phyloP scores from a whole-genome alignment of 805 yeast genomes.

The Barnettozyma siamensis region DNA sequence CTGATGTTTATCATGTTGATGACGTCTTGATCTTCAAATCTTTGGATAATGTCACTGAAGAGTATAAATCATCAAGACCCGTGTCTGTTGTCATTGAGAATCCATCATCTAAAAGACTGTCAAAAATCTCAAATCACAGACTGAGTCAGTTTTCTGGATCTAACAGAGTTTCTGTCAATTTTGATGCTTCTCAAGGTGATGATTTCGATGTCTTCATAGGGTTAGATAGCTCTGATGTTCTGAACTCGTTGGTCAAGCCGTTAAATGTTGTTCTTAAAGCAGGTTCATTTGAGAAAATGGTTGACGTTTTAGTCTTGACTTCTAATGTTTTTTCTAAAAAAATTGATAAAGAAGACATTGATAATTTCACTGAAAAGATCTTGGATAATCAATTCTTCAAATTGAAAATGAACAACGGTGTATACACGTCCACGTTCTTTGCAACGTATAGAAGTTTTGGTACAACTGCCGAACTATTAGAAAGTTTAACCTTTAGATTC shows the following conservation, averaged over 20 bases:
- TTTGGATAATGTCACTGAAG: slow-evolving; percentile 28
- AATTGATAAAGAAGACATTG: slow-evolving; percentile 39
- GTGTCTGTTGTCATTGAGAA: slow-evolving; percentile 44
- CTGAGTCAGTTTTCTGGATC: slow-evolving; percentile 14
- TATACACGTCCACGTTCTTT: slow-evolving; percentile 61
- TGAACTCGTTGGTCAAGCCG: slow-evolving; percentile 25
- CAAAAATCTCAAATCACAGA: slow-evolving; percentile 30
- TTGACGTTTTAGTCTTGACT: slow-evolving; percentile 75
- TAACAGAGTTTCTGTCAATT: slow-evolving; percentile 20
- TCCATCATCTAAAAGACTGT: slow-evolving; percentile 35
- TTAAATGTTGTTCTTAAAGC: slow-evolving; percentile 50
- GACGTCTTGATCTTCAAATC: slow-evolving; percentile 58
- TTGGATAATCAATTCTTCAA: slow-evolving; percentile 37
- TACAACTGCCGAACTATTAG: slow-evolving; percentile 47
- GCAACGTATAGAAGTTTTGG: slow-evolving; percentile 66
- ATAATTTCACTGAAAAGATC: slow-evolving; percentile 31
- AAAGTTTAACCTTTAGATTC: slow-evolving; percentile 49
- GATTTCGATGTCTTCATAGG: slow-evolving; percentile 29
- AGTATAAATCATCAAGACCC: slow-evolving; percentile 33
- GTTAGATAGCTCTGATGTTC: slow-evolving; percentile 23
- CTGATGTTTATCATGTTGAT: slow-evolving; percentile 49
- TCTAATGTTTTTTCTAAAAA: slow-evolving; percentile 49
- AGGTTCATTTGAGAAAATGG: slow-evolving; percentile 67
- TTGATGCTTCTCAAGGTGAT: slow-evolving; percentile 28
- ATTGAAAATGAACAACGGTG: slow-evolving; percentile 57